phyloP scores from a whole-genome alignment of 352 stramenopile species.

The Phytopythium montanum region DNA sequence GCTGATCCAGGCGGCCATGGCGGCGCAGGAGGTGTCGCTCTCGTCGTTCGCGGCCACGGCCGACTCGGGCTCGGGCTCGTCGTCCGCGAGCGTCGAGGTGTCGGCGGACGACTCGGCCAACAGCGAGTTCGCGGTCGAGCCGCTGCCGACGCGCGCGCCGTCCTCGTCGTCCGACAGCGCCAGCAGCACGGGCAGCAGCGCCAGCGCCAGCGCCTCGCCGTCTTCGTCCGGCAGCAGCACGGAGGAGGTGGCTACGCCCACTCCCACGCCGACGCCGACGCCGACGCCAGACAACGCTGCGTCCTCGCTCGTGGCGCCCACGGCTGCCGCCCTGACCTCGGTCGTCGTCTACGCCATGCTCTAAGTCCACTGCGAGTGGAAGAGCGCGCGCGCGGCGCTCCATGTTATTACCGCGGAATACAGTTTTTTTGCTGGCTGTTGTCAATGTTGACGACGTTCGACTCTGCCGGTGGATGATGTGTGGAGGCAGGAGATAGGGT shows the following conservation, averaged over 20 bases:
- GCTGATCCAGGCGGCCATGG: slow-evolving; percentile 11
- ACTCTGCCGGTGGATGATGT: neutral
- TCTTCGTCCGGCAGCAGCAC: neutral
- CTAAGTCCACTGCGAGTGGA: slow-evolving; percentile 22
- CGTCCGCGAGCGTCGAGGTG: slow-evolving; percentile 11
- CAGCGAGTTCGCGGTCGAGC: slow-evolving; percentile 32
- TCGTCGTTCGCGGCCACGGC: slow-evolving; percentile 17
- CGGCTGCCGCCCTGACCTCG: slow-evolving; percentile 21
- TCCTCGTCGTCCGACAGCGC: slow-evolving; percentile 12
- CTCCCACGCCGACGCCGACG: slow-evolving; percentile 10
- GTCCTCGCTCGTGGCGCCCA: slow-evolving; percentile 12
- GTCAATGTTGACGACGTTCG: neutral
- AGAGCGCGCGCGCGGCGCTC: neutral
- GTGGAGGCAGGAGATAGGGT: neutral
- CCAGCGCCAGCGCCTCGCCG: slow-evolving; percentile 6
- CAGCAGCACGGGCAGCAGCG: slow-evolving; percentile 14
- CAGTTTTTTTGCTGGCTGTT: slow-evolving; percentile 1
- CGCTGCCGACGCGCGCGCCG: slow-evolving; percentile 23
- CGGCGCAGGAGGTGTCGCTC: slow-evolving; percentile 17
- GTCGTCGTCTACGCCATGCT: slow-evolving; percentile 29
- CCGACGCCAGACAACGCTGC: no score
- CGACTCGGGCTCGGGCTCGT: slow-evolving; percentile 17
- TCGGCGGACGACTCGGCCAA: slow-evolving; percentile 15
- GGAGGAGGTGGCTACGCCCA: slow-evolving; percentile 3
- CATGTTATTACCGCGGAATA: slow-evolving; percentile 10